Base-by-base conservation (phyloP, 352 stramenopile species). In the Phytophthora megakarya region DNA sequence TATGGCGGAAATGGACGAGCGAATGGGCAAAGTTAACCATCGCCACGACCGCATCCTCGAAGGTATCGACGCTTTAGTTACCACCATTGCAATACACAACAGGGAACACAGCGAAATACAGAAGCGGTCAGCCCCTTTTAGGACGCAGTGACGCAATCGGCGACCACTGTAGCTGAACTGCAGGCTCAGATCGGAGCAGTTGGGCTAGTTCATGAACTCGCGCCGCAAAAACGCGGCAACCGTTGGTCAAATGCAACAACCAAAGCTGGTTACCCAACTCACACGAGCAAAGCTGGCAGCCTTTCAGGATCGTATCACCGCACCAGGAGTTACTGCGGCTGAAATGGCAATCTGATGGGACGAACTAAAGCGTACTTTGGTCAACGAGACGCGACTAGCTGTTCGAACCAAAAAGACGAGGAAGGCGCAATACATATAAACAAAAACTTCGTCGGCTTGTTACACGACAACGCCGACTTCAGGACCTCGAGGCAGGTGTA, bases 11-110 rank as follows among this genome's bases (percentile, higher is more conserved):
- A 55, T 54, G 23, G 55, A 25, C n/a, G 55, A 56, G 35, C 42
- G 43, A 2, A 52, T 62, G 3, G 30, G 43, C 10, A 21, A 48
- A 47, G 43, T 62, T 0, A 62, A 62, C 21, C 32, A 54, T n/a
- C 53, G 53, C 21, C 16, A 53, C 8, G 42, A 46, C 30, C 53
- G 16, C 1, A 52, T 52, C 15, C 42, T 62, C 33, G 43, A 47
- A 33, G 53, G 53, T 23, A 54, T 54, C 18, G 43, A 53, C 21
- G 40, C 32, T 10, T 35, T 62, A 32, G 43, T 47, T 45, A 33
- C 32, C 3, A 62, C n/a, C 43, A 6, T 54, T 32, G 3, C 38
- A 62, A 46, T 10, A 62, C 5, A 18, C 43, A 21, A 62, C 32
- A 8, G 15, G 18, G 15, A 3, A 47, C n/a, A n/a, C n/a, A n/a